Percentiles rank a stretch among this genome's conserved stretches.
Conservation (phyloP, 2,329 filamentous ascomycete species). For the Curvularia sp. region DNA sequence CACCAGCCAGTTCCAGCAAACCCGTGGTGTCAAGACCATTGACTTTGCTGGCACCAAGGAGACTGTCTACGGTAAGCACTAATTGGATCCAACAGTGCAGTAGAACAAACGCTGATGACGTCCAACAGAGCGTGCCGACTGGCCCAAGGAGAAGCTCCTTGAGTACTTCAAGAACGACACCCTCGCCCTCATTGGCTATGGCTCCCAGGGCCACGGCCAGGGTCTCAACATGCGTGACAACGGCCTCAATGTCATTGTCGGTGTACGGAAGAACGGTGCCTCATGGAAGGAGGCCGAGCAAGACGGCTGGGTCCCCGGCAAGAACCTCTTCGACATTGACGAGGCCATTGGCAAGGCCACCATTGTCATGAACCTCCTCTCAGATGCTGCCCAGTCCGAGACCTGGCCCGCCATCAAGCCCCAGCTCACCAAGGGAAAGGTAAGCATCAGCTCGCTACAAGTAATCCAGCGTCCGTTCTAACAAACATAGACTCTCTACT, state of each 20-base stretch:
- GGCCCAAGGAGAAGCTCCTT: constrained; percentile 97
- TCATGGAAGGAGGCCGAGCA: constrained; percentile 98
- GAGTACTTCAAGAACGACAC: constrained; percentile 99
- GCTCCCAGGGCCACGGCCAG: constrained; percentile 97
- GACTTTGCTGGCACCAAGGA: constrained; percentile 97
- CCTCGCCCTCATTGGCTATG: constrained; percentile 98
- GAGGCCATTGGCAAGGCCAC: constrained; percentile 93
- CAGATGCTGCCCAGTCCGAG: constrained; percentile 96
- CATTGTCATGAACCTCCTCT: constrained; percentile 99
- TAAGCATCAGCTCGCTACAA: constrained; percentile 49
- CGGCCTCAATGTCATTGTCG: constrained; percentile 97
- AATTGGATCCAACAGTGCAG: constrained; percentile 19
- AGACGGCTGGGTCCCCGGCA: constrained; percentile 97
- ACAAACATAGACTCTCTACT: constrained; percentile 85
- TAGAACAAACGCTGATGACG: constrained; percentile 31
- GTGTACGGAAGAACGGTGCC: constrained; percentile 96
- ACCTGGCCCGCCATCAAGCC: constrained; percentile 99
- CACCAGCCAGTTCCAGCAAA: constrained; percentile 66
- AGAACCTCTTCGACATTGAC: constrained; percentile 98
- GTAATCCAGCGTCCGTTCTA: constrained; percentile 29
- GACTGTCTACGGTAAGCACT: constrained; percentile 81
- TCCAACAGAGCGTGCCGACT: constrained; percentile 87
- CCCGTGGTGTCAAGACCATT: constrained; percentile 95
- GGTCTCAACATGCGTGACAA: constrained; percentile 99
- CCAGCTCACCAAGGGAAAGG: constrained; percentile 98